Percentiles rank a stretch among this genome's conserved stretches.
These are phyloP conservation scores for Penicillium sp. DNA, from an alignment of 2,329 filamentous ascomycete species.

Conservation along the genomic window DNA sequence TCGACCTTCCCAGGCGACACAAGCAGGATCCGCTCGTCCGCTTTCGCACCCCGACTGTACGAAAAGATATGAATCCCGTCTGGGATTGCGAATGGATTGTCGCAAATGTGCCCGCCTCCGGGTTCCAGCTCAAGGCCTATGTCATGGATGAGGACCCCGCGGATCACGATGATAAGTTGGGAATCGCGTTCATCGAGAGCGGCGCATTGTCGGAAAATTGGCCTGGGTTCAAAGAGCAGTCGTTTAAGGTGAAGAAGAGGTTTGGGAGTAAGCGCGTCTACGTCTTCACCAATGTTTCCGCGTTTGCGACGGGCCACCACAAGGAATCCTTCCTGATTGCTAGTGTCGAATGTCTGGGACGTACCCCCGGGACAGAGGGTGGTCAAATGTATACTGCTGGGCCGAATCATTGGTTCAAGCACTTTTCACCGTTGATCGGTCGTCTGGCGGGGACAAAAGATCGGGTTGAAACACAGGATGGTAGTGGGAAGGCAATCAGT, in stretches of 20 bases:
- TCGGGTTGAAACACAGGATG: constrained; percentile 60
- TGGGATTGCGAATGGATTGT: constrained; percentile 91
- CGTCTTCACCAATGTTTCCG: constrained; percentile 69
- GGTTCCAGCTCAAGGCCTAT: constrained; percentile 82
- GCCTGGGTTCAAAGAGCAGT: constrained; percentile 67
- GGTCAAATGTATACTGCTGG: constrained; percentile 78
- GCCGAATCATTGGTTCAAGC: constrained; percentile 76
- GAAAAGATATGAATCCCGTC: constrained; percentile 70
- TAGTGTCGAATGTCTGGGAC: constrained; percentile 77
- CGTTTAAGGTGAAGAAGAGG: constrained; percentile 74
- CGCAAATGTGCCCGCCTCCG: constrained; percentile 78
- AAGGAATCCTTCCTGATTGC: constrained; percentile 72
- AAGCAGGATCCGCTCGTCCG: constrained; percentile 80
- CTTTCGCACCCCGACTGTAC: constrained; percentile 76
- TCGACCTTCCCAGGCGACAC: constrained; percentile 72
- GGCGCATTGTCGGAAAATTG: constrained; percentile 66
- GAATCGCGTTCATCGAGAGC: constrained; percentile 77
- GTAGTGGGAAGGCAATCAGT: constrained; percentile 60
- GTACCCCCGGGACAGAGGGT: constrained; percentile 67
- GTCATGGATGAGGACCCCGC: constrained; percentile 89
- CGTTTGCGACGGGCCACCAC: constrained; percentile 62
- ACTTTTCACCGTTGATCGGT: constrained; percentile 88
- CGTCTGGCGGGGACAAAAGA: constrained; percentile 74
- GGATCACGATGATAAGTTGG: constrained; percentile 84
- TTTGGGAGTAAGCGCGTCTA: constrained; percentile 88